These are phyloP conservation scores for Galerina sulciceps DNA, from an alignment of 768 basidiomycete genomes.

Conservation along the genomic window DNA sequence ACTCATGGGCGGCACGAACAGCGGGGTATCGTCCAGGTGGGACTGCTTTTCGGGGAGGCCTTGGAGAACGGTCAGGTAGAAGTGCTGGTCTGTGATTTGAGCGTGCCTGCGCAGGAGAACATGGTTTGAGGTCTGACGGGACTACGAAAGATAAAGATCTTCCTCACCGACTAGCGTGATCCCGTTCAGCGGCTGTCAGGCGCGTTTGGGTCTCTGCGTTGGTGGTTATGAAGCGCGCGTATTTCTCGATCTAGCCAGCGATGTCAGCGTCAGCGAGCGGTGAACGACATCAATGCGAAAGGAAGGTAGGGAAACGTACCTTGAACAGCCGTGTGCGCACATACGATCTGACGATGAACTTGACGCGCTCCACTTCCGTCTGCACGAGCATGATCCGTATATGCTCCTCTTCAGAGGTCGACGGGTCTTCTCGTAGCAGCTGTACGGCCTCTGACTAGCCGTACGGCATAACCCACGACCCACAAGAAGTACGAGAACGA, in stretches of 20 bases:
- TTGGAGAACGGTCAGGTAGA: slow-evolving; percentile 79
- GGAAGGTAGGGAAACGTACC: slow-evolving; percentile 42
- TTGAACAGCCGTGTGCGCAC: slow-evolving; percentile 86
- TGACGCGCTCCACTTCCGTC: slow-evolving; percentile 93
- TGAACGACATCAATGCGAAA: background rate
- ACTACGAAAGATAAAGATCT: background rate
- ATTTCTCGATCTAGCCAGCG: slow-evolving; percentile 79
- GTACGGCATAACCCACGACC: no score
- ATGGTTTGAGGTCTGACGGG: background rate
- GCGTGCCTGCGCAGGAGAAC: slow-evolving; percentile 59
- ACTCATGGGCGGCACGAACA: slow-evolving; percentile 81
- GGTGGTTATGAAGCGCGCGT: slow-evolving; percentile 75
- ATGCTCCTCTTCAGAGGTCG: slow-evolving; percentile 91
- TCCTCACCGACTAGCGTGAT: slow-evolving; percentile 74
- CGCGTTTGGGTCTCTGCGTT: slow-evolving; percentile 76
- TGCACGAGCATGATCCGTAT: slow-evolving; percentile 92
- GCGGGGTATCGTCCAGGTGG: slow-evolving; percentile 73
- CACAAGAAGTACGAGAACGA: background rate
- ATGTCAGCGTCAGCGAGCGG: background rate
- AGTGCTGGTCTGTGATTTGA: slow-evolving; percentile 76
- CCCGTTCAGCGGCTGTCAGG: slow-evolving; percentile 82
- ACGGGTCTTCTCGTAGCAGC: slow-evolving; percentile 76
- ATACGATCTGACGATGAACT: slow-evolving; percentile 90
- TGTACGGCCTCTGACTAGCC: slow-evolving; percentile 79
- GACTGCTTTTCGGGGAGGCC: slow-evolving; percentile 79